These are phyloP conservation scores for Hibiscus syriacus DNA, from an alignment of 345 rosid species.

Conservation along the genomic window DNA sequence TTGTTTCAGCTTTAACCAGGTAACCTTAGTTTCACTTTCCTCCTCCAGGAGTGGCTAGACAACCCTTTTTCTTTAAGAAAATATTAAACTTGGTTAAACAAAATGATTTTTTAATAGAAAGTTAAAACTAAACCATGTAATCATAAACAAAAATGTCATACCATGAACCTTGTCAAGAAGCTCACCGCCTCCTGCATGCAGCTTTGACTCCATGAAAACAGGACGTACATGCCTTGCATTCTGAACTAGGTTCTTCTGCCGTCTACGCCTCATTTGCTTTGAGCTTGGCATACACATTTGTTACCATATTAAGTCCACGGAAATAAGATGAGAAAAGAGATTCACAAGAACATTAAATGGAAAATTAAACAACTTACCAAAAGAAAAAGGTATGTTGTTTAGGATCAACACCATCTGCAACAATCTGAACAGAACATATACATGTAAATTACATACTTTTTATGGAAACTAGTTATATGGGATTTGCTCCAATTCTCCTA, in stretches of 20 bases:
- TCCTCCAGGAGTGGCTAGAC: background rate
- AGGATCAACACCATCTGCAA: constrained; percentile 80
- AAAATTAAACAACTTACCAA: constrained; percentile 41
- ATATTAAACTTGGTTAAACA: background rate
- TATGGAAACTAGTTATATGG: background rate
- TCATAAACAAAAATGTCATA: constrained; percentile 10
- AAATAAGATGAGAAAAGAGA: constrained; percentile 6
- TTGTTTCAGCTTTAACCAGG: background rate
- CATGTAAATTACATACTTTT: constrained; percentile 6
- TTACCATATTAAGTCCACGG: constrained; percentile 5
- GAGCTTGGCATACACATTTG: constrained; percentile 40
- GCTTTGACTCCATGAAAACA: constrained; percentile 39
- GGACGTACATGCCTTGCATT: constrained; percentile 56
- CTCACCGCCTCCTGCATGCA: constrained; percentile 31
- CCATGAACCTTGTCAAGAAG: constrained; percentile 60
- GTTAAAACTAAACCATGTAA: background rate
- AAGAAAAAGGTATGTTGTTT: constrained; percentile 84
- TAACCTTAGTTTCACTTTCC: background rate
- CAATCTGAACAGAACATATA: constrained; percentile 41
- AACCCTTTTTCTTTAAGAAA: background rate
- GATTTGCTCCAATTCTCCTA: background rate
- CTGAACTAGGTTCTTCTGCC: constrained; percentile 43
- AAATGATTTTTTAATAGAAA: background rate
- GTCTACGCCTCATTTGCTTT: constrained; percentile 55
- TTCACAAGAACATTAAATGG: background rate